These are phyloP conservation scores for Hymenoscyphus scutula DNA, from an alignment of 2,329 filamentous ascomycete genomes.

Conservation along the genomic window DNA sequence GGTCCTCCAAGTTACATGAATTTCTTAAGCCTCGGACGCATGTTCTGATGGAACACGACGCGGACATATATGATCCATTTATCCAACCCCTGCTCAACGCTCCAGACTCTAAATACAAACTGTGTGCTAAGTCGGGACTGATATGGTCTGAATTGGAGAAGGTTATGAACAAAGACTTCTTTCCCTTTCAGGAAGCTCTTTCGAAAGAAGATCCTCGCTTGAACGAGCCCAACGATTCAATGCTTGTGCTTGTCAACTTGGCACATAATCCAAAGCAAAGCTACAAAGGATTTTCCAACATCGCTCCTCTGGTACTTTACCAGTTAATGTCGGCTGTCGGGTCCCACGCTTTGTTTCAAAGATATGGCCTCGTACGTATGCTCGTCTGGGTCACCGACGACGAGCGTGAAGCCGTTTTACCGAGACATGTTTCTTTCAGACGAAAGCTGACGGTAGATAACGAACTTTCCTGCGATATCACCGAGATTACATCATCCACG, in stretches of 20 bases:
- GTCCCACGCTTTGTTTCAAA: slow-evolving; percentile 61
- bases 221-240: slow-evolving; percentile 62
- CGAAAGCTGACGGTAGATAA: slow-evolving; percentile 56
- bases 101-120: slow-evolving; percentile 45
- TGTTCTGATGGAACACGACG: slow-evolving; percentile 74
- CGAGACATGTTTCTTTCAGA: slow-evolving; percentile 55
- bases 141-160: slow-evolving; percentile 57
- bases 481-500: slow-evolving; percentile 50
- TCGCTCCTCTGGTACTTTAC: slow-evolving; percentile 56
- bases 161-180: slow-evolving; percentile 48
- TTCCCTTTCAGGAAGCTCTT: slow-evolving; percentile 52
- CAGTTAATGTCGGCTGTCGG: slow-evolving; percentile 61
- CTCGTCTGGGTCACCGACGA: slow-evolving; percentile 67
- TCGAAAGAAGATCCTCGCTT: slow-evolving; percentile 39
- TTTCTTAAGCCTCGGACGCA: slow-evolving; percentile 76
- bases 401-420: slow-evolving; percentile 59
- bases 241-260: slow-evolving; percentile 72
- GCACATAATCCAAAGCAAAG: slow-evolving; percentile 50
- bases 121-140: slow-evolving; percentile 58
- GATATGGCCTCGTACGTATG: slow-evolving; percentile 76
- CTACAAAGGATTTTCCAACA: slow-evolving; percentile 53
- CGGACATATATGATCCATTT: slow-evolving; percentile 55
- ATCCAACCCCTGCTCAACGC: slow-evolving; percentile 56
- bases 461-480: slow-evolving; percentile 59
- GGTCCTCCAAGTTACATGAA: slow-evolving; percentile 74